Conservation (phyloP, 768 basidiomycete species). For the Pulveroboletus sp. region DNA sequence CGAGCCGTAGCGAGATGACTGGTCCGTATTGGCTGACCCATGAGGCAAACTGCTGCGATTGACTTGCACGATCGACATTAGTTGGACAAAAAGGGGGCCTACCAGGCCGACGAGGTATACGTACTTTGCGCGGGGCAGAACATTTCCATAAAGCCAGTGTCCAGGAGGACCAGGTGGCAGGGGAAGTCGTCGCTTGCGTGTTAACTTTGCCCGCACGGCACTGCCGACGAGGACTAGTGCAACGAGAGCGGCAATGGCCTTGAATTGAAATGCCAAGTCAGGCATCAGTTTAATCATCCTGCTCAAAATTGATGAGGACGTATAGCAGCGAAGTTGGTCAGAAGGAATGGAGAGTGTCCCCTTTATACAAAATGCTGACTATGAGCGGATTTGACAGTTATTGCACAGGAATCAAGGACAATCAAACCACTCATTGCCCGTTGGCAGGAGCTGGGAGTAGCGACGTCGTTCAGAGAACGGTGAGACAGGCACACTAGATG, state of each 20-base stretch:
- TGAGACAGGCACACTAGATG: too few species aligned
- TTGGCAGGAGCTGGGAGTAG: too few species aligned
- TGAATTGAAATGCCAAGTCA: slow-evolving; percentile 9
- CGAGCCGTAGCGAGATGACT: slow-evolving; percentile 37
- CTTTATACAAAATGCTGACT: not conserved
- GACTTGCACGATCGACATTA: slow-evolving; percentile 7
- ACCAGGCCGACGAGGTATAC: not conserved
- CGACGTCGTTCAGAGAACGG: too few species aligned
- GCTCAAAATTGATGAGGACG: not conserved
- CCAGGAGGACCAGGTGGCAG: not conserved
- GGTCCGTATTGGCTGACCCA: slow-evolving; percentile 49
- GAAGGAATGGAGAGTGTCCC: slow-evolving; percentile 3
- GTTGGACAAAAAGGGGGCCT: not conserved
- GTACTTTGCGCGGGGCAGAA: slow-evolving; percentile 17
- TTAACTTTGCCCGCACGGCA: slow-evolving; percentile 7
- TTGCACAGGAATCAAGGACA: too few species aligned
- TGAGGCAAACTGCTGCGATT: slow-evolving; percentile 45
- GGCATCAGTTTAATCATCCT: slow-evolving; percentile 7
- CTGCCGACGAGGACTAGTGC: slow-evolving; percentile 14
- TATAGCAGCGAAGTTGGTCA: not conserved
- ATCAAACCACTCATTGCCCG: too few species aligned
- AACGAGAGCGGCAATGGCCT: slow-evolving; percentile 18
- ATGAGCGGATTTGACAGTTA: not conserved
- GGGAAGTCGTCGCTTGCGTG: slow-evolving; percentile 2
- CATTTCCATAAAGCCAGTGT: too few species aligned